A percentile compares a stretch with the other conserved stretches of the same genome.
Conservation (phyloP, 352 stramenopile species). For the Halophytophthora polymorphica region DNA sequence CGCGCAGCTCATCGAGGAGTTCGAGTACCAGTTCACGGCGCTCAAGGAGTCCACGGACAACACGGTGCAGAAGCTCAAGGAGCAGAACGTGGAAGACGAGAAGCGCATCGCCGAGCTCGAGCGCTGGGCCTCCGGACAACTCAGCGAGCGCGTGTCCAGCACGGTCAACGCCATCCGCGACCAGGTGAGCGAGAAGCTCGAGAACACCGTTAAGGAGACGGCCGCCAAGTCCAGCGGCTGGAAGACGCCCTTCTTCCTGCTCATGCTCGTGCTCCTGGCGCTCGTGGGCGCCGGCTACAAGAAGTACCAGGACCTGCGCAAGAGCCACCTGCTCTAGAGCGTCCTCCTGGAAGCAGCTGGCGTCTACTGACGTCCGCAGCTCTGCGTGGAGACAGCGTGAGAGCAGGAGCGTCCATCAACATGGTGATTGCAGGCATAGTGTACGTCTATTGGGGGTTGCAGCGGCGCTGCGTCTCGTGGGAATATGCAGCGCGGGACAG, state of each 20-base stretch:
- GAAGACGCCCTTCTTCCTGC: conserved; percentile 82
- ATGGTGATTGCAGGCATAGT: no score
- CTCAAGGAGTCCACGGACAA: conserved; percentile 83
- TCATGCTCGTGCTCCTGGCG: conserved; percentile 64
- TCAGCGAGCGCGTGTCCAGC: conserved; percentile 50
- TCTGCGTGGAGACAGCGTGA: no score
- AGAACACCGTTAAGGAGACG: conserved; percentile 69
- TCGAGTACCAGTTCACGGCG: conserved; percentile 81
- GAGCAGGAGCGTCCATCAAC: no score
- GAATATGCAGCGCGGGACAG: no score
- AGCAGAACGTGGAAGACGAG: conserved; percentile 66
- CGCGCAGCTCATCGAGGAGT: conserved; percentile 76
- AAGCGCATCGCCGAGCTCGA: conserved; percentile 73
- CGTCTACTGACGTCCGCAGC: conserved; percentile 3
- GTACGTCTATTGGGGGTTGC: no score
- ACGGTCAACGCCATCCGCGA: conserved; percentile 60
- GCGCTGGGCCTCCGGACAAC: conserved; percentile 56
- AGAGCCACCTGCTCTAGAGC: conserved; percentile 81
- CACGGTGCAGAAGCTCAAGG: conserved; percentile 75
- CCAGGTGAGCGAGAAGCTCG: conserved; percentile 65
- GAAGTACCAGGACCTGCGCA: conserved; percentile 87
- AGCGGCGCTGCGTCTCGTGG: no score
- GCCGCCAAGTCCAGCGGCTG: conserved; percentile 71
- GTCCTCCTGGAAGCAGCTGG: conserved; percentile 1
- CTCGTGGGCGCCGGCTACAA: conserved; percentile 69